A percentile compares a stretch with the other conserved stretches of the same genome.
Conservation (phyloP, 768 basidiomycete species). For the Naganishia vaughanmartiniae region DNA sequence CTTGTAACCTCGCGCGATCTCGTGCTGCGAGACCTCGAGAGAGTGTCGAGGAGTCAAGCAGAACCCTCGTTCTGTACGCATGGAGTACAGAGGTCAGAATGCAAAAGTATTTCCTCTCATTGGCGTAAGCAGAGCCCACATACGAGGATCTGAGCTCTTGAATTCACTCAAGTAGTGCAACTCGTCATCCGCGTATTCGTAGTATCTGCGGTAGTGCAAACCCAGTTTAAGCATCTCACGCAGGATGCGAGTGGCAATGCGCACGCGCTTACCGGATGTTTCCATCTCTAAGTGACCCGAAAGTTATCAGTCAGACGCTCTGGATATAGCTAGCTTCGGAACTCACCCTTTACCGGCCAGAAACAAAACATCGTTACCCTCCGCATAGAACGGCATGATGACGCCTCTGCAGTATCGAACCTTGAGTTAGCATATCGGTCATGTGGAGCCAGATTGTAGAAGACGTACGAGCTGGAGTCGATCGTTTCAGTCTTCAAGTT, state of each 20-base stretch:
- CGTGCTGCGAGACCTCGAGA: conserved; percentile 83
- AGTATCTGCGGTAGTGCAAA: conserved; percentile 58
- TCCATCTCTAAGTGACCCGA: conserved; percentile 66
- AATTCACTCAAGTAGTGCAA: conserved; percentile 70
- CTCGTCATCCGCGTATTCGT: conserved; percentile 85
- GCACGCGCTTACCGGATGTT: conserved; percentile 65
- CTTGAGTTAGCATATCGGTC: neutral
- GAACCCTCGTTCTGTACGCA: conserved; percentile 71
- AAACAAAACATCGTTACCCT: conserved; percentile 81
- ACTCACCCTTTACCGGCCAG: conserved; percentile 83
- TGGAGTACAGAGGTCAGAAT: neutral
- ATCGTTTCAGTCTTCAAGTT: conserved; percentile 74
- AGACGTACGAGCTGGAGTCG: conserved; percentile 71
- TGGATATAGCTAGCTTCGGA: neutral
- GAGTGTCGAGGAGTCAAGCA: conserved; percentile 92
- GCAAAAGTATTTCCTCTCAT: neutral
- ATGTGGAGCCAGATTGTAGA: too few species aligned
- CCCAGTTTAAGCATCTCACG: conserved; percentile 12
- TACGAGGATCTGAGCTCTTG: conserved; percentile 78
- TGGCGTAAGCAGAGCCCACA: conserved; percentile 19
- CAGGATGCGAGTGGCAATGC: neutral
- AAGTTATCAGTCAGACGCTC: neutral
- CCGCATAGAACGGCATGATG: conserved; percentile 95
- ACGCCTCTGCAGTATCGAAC: conserved; percentile 60
- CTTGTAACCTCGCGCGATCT: conserved; percentile 94